A percentile compares a stretch with the other conserved stretches of the same genome.
phyloP scores from a whole-genome alignment of 2,329 filamentous ascomycete genomes.

The Ophiostoma montium region DNA sequence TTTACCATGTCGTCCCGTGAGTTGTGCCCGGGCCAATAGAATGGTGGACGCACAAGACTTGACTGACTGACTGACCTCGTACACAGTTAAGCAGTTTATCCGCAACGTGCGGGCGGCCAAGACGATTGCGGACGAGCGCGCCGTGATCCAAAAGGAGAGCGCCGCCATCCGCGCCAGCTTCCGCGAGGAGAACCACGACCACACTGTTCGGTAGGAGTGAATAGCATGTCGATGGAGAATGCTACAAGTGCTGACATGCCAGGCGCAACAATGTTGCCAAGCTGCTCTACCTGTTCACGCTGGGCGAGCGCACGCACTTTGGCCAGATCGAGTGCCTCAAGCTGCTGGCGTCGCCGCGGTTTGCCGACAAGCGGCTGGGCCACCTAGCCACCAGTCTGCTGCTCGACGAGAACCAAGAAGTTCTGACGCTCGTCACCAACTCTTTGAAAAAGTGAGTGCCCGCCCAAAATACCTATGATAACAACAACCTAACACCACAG shows the following conservation, averaged over 20 bases:
- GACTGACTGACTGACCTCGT: neutral
- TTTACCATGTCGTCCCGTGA: constrained; percentile 13
- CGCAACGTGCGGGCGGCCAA: constrained; percentile 97
- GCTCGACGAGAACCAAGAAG: constrained; percentile 96
- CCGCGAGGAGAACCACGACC: constrained; percentile 89
- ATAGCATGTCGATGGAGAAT: neutral
- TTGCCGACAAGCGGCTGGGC: constrained; percentile 91
- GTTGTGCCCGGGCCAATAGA: neutral
- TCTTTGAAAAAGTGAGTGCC: constrained; percentile 75
- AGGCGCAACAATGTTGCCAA: constrained; percentile 99
- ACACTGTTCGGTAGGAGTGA: constrained; percentile 57
- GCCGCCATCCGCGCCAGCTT: constrained; percentile 95
- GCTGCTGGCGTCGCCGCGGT: constrained; percentile 86
- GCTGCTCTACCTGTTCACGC: constrained; percentile 91
- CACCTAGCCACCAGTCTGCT: constrained; percentile 93
- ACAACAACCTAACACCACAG: constrained; percentile 45
- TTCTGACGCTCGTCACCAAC: constrained; percentile 91
- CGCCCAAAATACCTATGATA: no score
- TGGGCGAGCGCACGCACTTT: constrained; percentile 95
- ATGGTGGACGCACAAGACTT: no score
- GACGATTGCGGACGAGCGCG: constrained; percentile 96
- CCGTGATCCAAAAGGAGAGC: constrained; percentile 97
- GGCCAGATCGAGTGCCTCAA: constrained; percentile 99
- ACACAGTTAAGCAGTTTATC: constrained; percentile 99
- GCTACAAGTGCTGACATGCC: neutral